phyloP scores from a whole-genome alignment of 441 rosid genomes.

The Mallotus japonicus region DNA sequence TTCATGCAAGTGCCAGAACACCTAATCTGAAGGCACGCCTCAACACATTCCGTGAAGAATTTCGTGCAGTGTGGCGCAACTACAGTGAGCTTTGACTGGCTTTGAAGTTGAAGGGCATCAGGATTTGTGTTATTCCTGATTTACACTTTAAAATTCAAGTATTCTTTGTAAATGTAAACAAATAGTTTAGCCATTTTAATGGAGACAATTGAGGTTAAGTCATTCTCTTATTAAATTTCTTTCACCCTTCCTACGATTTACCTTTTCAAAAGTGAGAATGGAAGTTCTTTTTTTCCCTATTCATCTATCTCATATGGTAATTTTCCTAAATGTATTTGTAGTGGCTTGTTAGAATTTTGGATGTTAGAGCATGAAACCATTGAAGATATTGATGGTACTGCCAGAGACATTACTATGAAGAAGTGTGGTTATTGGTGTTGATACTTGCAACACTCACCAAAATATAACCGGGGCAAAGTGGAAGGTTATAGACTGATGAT shows the following conservation, averaged over 20 bases:
- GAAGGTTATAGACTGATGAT: too few relatives aligned
- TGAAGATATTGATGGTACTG: too few relatives aligned
- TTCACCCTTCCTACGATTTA: neutral
- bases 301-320: too few relatives aligned
- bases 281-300: too few relatives aligned
- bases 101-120: neutral
- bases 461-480: too few relatives aligned
- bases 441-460: too few relatives aligned
- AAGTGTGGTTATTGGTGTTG: too few relatives aligned
- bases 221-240: neutral
- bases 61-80: constrained; percentile 95
- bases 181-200: neutral
- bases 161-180: constrained; percentile 23
- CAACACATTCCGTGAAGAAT: constrained; percentile 93
- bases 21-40: constrained; percentile 96
- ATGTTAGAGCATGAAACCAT: too few relatives aligned
- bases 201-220: neutral
- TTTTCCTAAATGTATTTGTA: too few relatives aligned
- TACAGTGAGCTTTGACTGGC: constrained; percentile 67
- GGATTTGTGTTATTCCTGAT: constrained; percentile 14
- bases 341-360: too few relatives aligned
- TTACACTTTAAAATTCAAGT: constrained; percentile 7
- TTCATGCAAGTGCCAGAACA: constrained; percentile 89
- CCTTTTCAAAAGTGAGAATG: too few relatives aligned
- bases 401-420: too few relatives aligned